These are phyloP conservation scores for Neotropicomus parvogracilis DNA, from an alignment of 1,284 basidiomycete genomes.

Conservation along the genomic window DNA sequence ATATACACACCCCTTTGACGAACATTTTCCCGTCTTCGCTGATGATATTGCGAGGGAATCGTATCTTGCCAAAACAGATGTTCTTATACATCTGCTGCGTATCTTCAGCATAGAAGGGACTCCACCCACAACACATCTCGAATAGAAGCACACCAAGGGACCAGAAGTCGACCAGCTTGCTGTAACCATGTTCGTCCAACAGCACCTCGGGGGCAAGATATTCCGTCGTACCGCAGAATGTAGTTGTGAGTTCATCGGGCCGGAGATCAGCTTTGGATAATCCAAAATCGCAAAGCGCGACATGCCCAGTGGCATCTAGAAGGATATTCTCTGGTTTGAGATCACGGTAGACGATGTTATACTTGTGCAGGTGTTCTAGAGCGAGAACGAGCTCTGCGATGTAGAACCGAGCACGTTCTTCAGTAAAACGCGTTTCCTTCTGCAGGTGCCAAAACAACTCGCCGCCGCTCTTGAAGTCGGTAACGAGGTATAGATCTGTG, in stretches of 20 bases:
- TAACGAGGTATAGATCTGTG: conserved; percentile 92
- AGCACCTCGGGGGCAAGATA: conserved; percentile 98
- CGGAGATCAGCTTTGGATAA: conserved; percentile 94
- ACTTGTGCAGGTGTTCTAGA: conserved; percentile 94
- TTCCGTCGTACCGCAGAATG: conserved; percentile 95
- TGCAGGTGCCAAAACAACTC: conserved; percentile 99
- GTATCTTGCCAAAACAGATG: conserved; percentile 98
- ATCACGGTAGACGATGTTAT: conserved; percentile 96
- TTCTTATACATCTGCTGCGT: conserved; percentile 99
- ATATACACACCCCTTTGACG: conserved; percentile 82
- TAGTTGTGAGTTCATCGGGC: conserved; percentile 93
- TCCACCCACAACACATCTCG: conserved; percentile 99
- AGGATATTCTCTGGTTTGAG: conserved; percentile 98
- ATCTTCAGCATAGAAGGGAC: conserved; percentile 98
- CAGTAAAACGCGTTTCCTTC: conserved; percentile 88
- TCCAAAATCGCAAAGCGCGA: conserved; percentile 96
- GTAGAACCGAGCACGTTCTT: conserved; percentile 93
- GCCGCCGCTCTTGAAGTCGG: conserved; percentile 98
- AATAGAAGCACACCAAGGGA: conserved; percentile 88
- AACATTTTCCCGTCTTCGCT: conserved; percentile 99
- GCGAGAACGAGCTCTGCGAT: conserved; percentile 93
- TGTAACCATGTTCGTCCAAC: conserved; percentile 98
- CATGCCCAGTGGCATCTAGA: conserved; percentile 93
- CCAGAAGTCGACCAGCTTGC: conserved; percentile 99
- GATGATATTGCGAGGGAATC: conserved; percentile 96